These are phyloP conservation scores for Bipolaris cookei DNA, from an alignment of 2,329 filamentous ascomycete genomes.

Conservation along the genomic window DNA sequence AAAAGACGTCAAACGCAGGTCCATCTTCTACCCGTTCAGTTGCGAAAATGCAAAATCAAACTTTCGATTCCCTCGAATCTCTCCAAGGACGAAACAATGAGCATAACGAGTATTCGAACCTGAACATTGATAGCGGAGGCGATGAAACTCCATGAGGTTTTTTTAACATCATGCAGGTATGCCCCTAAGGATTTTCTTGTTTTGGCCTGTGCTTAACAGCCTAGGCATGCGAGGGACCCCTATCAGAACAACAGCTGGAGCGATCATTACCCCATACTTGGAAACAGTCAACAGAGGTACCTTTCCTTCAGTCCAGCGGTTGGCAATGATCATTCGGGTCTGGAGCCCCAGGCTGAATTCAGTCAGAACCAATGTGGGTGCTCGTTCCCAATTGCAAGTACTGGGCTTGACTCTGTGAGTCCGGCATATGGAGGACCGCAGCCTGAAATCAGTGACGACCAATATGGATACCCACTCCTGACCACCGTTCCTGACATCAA, in stretches of 20 bases:
- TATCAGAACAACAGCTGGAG: neutral
- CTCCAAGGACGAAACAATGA: neutral
- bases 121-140: neutral
- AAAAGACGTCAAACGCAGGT: neutral
- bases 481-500: no score
- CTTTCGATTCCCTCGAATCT: neutral
- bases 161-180: conserved; percentile 17
- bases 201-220: neutral
- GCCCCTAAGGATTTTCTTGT: neutral
- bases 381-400: no score
- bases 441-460: no score
- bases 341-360: no score
- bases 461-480: neutral
- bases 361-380: no score
- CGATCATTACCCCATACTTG: no score
- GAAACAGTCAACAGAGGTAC: no score
- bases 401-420: no score
- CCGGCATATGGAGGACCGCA: no score
- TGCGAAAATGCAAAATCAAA: neutral
- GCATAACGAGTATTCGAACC: no score
- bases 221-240: neutral
- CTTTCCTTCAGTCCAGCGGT: no score
- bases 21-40: neutral
- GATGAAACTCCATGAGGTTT: neutral
- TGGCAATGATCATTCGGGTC: no score